Conservation (phyloP, 2,329 filamentous ascomycete species). For the Ascochyta clinopodiicola region DNA sequence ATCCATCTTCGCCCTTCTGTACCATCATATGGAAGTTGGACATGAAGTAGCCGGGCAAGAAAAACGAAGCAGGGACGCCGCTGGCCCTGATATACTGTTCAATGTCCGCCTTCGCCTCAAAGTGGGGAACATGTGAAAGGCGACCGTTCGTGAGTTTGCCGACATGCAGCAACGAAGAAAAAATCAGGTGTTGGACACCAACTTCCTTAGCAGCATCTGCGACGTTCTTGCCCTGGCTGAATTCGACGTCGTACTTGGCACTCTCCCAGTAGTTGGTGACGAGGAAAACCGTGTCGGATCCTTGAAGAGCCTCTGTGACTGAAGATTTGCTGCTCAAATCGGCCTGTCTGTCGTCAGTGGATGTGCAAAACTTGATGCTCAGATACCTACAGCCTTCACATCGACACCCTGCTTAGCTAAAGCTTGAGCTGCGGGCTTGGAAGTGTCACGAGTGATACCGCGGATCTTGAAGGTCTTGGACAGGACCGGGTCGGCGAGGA, state of each 20-base stretch:
- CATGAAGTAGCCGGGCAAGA: conserved; percentile 63
- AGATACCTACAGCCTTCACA: conserved; percentile 23
- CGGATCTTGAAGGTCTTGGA: conserved; percentile 58
- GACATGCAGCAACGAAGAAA: conserved; percentile 28
- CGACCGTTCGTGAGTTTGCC: conserved; percentile 38
- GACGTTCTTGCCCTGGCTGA: conserved; percentile 30
- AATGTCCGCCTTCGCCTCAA: conserved; percentile 63
- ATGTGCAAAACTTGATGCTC: conserved; percentile 11
- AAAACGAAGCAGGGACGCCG: conserved; percentile 52
- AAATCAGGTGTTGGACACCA: conserved; percentile 29
- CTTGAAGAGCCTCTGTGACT: conserved; percentile 51
- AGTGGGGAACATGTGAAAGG: conserved; percentile 53
- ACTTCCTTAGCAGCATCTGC: conserved; percentile 25
- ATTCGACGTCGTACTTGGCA: conserved; percentile 20
- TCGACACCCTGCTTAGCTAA: conserved; percentile 28
- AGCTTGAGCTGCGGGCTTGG: conserved; percentile 27
- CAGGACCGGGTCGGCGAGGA: conserved; percentile 55
- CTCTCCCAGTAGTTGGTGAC: conserved; percentile 49
- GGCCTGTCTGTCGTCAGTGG: conserved; percentile 45
- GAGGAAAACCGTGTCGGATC: conserved; percentile 58
- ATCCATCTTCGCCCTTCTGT: conserved; percentile 25
- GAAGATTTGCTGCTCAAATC: conserved; percentile 51
- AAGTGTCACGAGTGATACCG: conserved; percentile 57
- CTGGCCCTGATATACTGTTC: conserved; percentile 61
- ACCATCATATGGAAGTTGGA: conserved; percentile 49